phyloP scores from a whole-genome alignment of 2,329 filamentous ascomycete genomes.

The Chaetothyriales sp. region DNA sequence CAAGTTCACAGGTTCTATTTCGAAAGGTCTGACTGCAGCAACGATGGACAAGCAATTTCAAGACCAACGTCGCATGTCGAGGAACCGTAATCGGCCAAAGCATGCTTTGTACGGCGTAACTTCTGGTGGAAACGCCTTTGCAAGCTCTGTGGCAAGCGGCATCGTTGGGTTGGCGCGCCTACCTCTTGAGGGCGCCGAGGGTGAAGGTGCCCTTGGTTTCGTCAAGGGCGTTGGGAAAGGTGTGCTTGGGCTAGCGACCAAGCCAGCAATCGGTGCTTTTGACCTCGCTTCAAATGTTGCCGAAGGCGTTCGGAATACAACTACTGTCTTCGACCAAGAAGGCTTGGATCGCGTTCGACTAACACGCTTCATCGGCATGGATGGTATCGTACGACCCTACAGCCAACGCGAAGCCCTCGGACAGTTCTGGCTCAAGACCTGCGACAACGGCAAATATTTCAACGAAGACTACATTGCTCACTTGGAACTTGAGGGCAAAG shows the following conservation, averaged over 20 bases:
- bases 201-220: slow-evolving; percentile 85
- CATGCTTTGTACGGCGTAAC: slow-evolving; percentile 95
- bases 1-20: slow-evolving; percentile 93
- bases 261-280: slow-evolving; percentile 90
- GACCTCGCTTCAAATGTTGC: slow-evolving; percentile 95
- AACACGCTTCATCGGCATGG: slow-evolving; percentile 77
- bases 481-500: slow-evolving; percentile 75
- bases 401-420: slow-evolving; percentile 88
- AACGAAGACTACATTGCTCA: slow-evolving; percentile 96
- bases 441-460: slow-evolving; percentile 96
- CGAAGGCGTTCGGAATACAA: slow-evolving; percentile 95
- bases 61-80: slow-evolving; percentile 83
- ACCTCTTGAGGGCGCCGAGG: slow-evolving; percentile 87
- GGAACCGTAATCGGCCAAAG: slow-evolving; percentile 85
- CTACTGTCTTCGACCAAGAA: slow-evolving; percentile 90
- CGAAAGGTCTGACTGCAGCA: slow-evolving; percentile 87
- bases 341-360: slow-evolving; percentile 91
- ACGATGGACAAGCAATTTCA: slow-evolving; percentile 98
- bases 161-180: slow-evolving; percentile 88
- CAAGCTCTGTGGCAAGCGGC: slow-evolving; percentile 81
- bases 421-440: slow-evolving; percentile 97
- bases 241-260: slow-evolving; percentile 83
- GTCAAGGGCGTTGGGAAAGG: slow-evolving; percentile 97
- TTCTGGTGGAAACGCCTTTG: slow-evolving; percentile 85
- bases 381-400: slow-evolving; percentile 90